Evolutionary conservation across 2,329 filamentous ascomycete genomes (phyloP).

Genomic region (Leptosphaerulina australis): DNA sequence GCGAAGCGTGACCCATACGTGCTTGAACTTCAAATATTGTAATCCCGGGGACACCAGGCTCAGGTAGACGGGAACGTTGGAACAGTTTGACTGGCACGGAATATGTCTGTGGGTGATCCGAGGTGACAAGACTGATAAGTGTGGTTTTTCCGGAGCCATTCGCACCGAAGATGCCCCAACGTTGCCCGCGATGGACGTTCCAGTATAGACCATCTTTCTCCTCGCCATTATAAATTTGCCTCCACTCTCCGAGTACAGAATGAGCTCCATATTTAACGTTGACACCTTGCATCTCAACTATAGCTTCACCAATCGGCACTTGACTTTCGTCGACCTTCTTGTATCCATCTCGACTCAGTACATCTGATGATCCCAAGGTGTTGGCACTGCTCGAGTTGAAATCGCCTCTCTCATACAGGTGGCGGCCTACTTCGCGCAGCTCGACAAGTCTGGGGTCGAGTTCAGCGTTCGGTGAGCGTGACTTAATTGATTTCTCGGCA

Average conservation of each 20-base stretch:
- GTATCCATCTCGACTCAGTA: conserved; percentile 43
- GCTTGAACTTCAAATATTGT: conserved; percentile 92
- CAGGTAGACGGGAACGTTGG: conserved; percentile 77
- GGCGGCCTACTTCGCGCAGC: conserved; percentile 35
- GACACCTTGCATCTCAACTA: conserved; percentile 89
- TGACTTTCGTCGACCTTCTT: conserved; percentile 27
- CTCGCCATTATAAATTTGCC: conserved; percentile 60
- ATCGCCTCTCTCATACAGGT: conserved; percentile 36
- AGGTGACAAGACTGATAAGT: conserved; percentile 87
- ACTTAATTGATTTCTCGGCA: conserved; percentile 42
- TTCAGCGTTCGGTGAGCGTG: conserved; percentile 3
- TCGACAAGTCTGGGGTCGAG: conserved; percentile 32
- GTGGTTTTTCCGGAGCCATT: conserved; percentile 98
- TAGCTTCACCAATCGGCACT: conserved; percentile 62
- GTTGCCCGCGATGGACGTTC: conserved; percentile 80
- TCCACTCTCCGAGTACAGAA: conserved; percentile 81
- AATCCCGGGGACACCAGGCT: conserved; percentile 72
- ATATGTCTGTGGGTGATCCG: conserved; percentile 94
- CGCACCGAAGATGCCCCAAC: conserved; percentile 91
- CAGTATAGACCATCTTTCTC: conserved; percentile 73
- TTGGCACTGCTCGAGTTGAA: conserved; percentile 29
- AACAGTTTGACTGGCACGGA: conserved; percentile 87
- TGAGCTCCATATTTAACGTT: conserved; percentile 80
- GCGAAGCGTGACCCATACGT: conserved; percentile 89
- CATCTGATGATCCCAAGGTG: neutral